Evolutionary conservation across 225 moss, liverwort and hornwort genomes (phyloP).

Genomic region (Bryum argenteum): DNA sequence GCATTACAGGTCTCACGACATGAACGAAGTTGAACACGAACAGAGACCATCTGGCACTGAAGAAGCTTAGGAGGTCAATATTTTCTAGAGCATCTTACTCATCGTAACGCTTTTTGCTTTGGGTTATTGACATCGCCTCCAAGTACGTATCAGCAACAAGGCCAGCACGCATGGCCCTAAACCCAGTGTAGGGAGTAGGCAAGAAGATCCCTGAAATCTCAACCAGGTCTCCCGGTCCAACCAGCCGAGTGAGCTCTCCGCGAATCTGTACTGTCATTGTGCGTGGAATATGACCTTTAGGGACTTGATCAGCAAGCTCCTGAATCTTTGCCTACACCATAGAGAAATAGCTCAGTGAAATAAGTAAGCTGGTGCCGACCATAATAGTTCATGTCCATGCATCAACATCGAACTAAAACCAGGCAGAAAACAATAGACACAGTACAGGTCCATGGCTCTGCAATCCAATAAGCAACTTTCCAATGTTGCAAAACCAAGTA

Average conservation of each 20-base stretch:
- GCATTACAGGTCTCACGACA: neutral
- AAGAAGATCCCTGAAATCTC: conserved; percentile 94
- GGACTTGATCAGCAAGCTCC: conserved; percentile 95
- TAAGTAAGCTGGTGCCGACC: conserved; percentile 14
- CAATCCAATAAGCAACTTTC: conserved; percentile 1
- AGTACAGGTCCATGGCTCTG: neutral
- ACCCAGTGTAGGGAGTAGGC: conserved; percentile 94
- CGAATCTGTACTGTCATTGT: conserved; percentile 90
- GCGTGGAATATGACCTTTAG: conserved; percentile 95
- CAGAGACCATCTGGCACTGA: conserved; percentile 13
- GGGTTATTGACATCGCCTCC: conserved; percentile 89
- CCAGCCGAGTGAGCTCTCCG: conserved; percentile 88
- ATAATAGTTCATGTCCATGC: neutral
- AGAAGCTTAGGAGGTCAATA: conserved; percentile 2
- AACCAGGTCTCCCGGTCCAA: conserved; percentile 94
- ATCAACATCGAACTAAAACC: conserved; percentile 12
- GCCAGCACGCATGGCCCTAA: conserved; percentile 94
- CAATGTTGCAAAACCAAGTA: neutral
- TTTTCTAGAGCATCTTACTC: conserved; percentile 50
- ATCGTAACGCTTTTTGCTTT: conserved; percentile 94
- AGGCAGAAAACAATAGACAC: neutral
- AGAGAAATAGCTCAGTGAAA: conserved; percentile 7
- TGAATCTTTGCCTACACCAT: conserved; percentile 86
- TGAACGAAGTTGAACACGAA: neutral
- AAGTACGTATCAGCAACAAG: conserved; percentile 95